Conservation (phyloP, 2,329 filamentous ascomycete species). For the Sclerotinia borealis region DNA sequence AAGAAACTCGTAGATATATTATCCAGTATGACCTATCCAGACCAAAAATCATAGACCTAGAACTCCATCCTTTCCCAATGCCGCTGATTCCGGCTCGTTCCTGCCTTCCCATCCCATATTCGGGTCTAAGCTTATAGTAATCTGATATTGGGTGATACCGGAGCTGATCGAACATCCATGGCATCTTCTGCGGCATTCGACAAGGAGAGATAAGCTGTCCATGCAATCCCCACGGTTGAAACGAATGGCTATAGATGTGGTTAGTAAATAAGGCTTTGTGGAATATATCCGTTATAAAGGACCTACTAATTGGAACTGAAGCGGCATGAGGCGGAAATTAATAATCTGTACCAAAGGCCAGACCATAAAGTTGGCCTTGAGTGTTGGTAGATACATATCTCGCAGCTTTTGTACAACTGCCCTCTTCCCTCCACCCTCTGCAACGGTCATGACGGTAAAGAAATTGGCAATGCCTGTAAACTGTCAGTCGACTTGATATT, state of each 20-base stretch:
- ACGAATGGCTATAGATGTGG: slow-evolving; percentile 69
- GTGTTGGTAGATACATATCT: slow-evolving; percentile 87
- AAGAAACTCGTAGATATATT: slow-evolving; percentile 1
- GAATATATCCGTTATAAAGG: neutral
- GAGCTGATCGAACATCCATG: slow-evolving; percentile 29
- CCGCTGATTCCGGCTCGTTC: neutral
- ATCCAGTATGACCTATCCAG: neutral
- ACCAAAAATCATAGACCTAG: neutral
- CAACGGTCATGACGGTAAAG: slow-evolving; percentile 94
- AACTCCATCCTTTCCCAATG: slow-evolving; percentile 15
- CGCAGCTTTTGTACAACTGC: slow-evolving; percentile 79
- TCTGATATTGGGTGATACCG: slow-evolving; percentile 31
- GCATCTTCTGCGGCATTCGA: slow-evolving; percentile 70
- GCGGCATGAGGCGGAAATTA: slow-evolving; percentile 92
- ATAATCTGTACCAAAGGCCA: slow-evolving; percentile 96
- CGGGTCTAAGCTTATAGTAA: slow-evolving; percentile 27
- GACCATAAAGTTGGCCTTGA: slow-evolving; percentile 92
- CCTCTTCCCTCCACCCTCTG: slow-evolving; percentile 80
- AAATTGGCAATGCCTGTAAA: slow-evolving; percentile 67
- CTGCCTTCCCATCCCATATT: slow-evolving; percentile 13
- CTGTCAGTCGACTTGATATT: slow-evolving; percentile 5
- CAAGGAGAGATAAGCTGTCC: slow-evolving; percentile 93
- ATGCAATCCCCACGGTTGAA: slow-evolving; percentile 90
- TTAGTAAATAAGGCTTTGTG: slow-evolving; percentile 16
- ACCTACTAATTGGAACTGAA: slow-evolving; percentile 91